Conservation (phyloP, 148 eudicot genomes). For the Camellia sinensis region DNA sequence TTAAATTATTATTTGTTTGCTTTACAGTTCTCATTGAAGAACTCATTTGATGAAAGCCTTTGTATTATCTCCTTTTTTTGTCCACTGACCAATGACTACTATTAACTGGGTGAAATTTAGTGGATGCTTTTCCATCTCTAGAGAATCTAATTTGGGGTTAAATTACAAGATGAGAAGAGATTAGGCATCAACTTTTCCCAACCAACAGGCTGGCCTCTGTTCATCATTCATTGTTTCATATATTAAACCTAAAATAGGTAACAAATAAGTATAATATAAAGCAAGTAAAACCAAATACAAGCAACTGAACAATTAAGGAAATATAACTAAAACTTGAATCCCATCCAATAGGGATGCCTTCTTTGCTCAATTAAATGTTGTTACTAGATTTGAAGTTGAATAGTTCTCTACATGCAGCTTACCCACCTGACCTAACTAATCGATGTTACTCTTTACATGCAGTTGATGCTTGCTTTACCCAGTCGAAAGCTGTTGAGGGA, state of each 20-base stretch:
- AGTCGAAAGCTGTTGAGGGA: slow-evolving; percentile 27
- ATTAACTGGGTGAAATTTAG: no score
- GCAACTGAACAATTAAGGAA: no score
- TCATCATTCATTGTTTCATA: no score
- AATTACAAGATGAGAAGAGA: no score
- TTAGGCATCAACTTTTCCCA: no score
- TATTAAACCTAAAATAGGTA: no score
- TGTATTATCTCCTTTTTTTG: neutral
- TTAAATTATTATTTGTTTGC: no score
- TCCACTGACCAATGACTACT: neutral
- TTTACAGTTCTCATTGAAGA: neutral
- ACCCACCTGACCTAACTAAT: neutral
- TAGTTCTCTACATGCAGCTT: neutral
- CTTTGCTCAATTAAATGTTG: neutral
- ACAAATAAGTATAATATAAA: no score
- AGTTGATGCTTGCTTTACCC: slow-evolving; percentile 37
- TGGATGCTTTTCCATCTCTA: slow-evolving; percentile 4
- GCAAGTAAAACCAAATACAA: no score
- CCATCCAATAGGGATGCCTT: neutral
- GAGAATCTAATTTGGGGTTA: no score
- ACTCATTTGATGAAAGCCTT: neutral
- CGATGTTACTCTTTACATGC: slow-evolving; percentile 4
- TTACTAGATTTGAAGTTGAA: neutral
- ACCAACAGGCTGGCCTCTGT: no score
- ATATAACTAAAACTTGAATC: neutral